Conservation (phyloP, 2,329 filamentous ascomycete genomes). For the Xylariaceae sp. region DNA sequence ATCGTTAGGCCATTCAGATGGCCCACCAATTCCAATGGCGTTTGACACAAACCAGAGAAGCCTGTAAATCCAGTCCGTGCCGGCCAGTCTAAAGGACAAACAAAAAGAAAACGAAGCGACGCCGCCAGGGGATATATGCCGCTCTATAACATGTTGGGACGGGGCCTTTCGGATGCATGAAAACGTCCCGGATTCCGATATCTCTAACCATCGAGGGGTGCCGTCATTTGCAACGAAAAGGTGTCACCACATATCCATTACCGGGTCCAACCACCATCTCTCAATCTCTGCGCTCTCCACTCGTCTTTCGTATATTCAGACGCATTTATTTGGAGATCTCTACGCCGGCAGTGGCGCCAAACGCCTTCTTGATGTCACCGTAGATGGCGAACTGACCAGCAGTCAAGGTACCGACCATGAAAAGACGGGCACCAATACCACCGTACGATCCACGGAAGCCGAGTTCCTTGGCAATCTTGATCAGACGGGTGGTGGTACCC, state of each 20-base stretch:
- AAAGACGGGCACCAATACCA: slow-evolving; percentile 69
- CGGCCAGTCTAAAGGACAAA: slow-evolving; percentile 32
- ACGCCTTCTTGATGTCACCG: slow-evolving; percentile 44
- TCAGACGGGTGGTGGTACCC: slow-evolving; percentile 63
- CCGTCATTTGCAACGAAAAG: slow-evolving; percentile 9
- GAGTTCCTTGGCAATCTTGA: slow-evolving; percentile 73
- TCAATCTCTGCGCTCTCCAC: background rate
- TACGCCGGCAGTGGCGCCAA: slow-evolving; percentile 59
- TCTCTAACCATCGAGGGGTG: background rate
- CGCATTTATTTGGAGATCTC: slow-evolving; percentile 45
- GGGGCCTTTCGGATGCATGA: slow-evolving; percentile 7
- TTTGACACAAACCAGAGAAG: slow-evolving; percentile 27
- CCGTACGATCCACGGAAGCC: slow-evolving; percentile 63
- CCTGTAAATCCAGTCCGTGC: slow-evolving; percentile 29
- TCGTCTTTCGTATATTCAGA: background rate
- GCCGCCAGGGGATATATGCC: slow-evolving; percentile 23
- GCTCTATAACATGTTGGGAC: slow-evolving; percentile 20
- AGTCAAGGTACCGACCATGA: slow-evolving; percentile 67
- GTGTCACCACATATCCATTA: slow-evolving; percentile 24
- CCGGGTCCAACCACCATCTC: slow-evolving; percentile 20
- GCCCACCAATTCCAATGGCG: slow-evolving; percentile 9
- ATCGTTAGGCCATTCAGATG: slow-evolving; percentile 18
- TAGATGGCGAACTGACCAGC: slow-evolving; percentile 74
- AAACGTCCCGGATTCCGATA: background rate
- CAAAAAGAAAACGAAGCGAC: slow-evolving; percentile 26